Evolutionary conservation across 306 rosid genomes (phyloP).

Genomic region (Pyrus bretschneideri): DNA sequence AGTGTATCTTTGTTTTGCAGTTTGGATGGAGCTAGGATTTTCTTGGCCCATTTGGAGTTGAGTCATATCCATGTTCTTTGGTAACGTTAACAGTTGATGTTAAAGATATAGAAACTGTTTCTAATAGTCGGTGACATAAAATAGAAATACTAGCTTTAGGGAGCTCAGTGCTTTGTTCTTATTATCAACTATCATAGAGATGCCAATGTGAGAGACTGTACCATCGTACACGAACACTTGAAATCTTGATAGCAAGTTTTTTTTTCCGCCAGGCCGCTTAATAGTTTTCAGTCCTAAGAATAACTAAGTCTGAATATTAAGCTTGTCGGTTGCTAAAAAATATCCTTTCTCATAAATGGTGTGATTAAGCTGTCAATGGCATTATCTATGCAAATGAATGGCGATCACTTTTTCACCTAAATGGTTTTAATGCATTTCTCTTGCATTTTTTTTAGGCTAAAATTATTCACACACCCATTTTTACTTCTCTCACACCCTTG

Average conservation of each 20-base stretch:
- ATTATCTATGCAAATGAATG: background rate
- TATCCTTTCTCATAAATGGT: background rate
- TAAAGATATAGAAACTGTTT: background rate
- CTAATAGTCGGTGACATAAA: background rate
- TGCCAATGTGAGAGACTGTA: background rate
- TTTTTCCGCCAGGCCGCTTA: background rate
- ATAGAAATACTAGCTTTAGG: background rate
- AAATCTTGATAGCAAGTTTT: background rate
- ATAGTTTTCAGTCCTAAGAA: background rate
- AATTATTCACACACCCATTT: too few species aligned
- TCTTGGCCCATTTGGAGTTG: background rate
- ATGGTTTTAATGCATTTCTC: slow-evolving; percentile 12
- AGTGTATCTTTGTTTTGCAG: background rate
- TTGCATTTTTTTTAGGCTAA: background rate
- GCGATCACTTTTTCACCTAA: background rate
- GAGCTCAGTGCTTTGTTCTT: background rate
- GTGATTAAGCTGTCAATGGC: background rate
- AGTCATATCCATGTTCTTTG: background rate
- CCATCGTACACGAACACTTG: background rate
- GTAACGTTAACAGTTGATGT: background rate
- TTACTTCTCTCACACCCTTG: too few species aligned
- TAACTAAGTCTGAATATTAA: background rate
- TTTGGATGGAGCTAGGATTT: background rate
- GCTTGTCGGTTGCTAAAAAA: background rate
- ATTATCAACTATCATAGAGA: background rate